phyloP scores from a whole-genome alignment of 768 basidiomycete genomes.

The Kwoniella sp. region DNA sequence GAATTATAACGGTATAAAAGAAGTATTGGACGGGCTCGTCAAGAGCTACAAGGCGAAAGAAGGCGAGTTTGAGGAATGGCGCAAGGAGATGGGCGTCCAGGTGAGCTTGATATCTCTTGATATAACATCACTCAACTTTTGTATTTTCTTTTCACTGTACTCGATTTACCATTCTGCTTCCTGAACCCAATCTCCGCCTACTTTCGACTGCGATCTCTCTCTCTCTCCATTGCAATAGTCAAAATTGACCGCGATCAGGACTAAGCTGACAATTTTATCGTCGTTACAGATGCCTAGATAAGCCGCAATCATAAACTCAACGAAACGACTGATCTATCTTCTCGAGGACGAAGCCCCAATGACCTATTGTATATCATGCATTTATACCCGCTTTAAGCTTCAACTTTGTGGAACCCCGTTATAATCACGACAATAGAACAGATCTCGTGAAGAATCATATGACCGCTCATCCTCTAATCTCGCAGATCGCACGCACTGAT shows the following conservation, averaged over 20 bases:
- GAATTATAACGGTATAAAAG: constrained; percentile 68
- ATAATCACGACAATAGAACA: no score
- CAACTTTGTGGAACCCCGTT: no score
- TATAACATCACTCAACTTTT: background rate
- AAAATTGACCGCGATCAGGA: background rate
- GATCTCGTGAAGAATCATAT: no score
- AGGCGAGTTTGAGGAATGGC: constrained; percentile 52
- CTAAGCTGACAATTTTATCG: background rate
- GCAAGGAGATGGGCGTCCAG: constrained; percentile 61
- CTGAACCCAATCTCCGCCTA: no score
- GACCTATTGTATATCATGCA: constrained; percentile 31
- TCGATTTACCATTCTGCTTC: no score
- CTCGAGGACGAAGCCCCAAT: background rate
- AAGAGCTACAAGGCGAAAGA: constrained; percentile 74
- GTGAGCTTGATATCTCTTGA: constrained; percentile 52
- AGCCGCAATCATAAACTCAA: background rate
- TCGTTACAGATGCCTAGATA: constrained; percentile 22
- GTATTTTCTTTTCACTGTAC: no score
- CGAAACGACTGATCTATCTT: background rate
- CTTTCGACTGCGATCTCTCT: no score
- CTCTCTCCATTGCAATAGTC: no score
- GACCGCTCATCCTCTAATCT: no score
- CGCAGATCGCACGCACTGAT: no score
- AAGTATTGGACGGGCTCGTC: constrained; percentile 73
- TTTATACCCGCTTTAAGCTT: constrained; percentile 22